Conservation (phyloP, 345 rosid species). For the Populus davidiana region DNA sequence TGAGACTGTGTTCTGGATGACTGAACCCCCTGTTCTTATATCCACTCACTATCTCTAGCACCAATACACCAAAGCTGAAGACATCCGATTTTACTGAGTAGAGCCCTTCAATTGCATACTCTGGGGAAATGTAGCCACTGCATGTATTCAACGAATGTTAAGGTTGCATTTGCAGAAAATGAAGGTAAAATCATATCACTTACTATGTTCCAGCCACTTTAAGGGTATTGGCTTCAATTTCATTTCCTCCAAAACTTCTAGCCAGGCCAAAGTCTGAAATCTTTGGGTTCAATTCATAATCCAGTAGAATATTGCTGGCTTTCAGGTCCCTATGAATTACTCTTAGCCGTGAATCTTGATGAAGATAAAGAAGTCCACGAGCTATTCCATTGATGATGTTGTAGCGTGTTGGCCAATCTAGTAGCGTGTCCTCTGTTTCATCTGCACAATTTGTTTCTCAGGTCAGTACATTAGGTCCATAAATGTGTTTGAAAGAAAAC, state of each 20-base stretch:
- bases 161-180: not conserved
- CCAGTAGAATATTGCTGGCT: not conserved
- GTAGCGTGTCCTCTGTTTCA: not conserved
- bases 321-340: constrained; percentile 13
- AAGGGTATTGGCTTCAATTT: not conserved
- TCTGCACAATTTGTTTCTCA: not conserved
- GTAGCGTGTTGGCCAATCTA: not conserved
- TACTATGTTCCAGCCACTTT: constrained; percentile 9
- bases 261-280: constrained; percentile 13
- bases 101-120: constrained; percentile 2
- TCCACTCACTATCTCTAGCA: constrained; percentile 1
- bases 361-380: constrained; percentile 27
- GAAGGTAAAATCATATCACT: not conserved
- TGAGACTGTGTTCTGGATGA: not conserved
- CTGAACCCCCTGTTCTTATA: not conserved
- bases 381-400: constrained; percentile 10
- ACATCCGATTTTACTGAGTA: constrained; percentile 5
- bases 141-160: not conserved
- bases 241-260: constrained; percentile 5
- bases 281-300: not conserved
- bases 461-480: not conserved
- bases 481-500: not conserved
- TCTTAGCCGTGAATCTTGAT: not conserved
- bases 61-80: constrained; percentile 7
- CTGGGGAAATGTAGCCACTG: constrained; percentile 13